These are phyloP conservation scores for Colletotrichum liriopes DNA, from an alignment of 2,329 filamentous ascomycete species.

Conservation along the genomic window DNA sequence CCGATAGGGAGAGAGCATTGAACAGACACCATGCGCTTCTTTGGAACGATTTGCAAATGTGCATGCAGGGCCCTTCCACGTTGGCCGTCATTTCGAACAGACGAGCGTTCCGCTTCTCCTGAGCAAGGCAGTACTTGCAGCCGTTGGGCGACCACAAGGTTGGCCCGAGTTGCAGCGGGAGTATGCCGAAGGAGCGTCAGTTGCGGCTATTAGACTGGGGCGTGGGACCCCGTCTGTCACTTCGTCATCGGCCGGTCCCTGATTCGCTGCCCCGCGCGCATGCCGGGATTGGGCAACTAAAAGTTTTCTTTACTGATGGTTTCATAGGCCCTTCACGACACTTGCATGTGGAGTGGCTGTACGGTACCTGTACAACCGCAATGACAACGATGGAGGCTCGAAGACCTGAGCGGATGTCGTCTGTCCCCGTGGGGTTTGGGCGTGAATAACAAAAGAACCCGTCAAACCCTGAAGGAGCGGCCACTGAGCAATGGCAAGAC, in stretches of 20 bases:
- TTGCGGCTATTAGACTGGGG: slow-evolving; percentile 14
- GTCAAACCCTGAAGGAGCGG: background rate
- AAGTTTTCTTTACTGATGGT: slow-evolving; percentile 23
- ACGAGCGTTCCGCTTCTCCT: background rate
- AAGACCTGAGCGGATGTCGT: background rate
- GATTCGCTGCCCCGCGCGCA: slow-evolving; percentile 33
- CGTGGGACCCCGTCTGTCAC: slow-evolving; percentile 26
- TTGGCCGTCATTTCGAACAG: background rate
- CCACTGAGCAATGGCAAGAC: background rate
- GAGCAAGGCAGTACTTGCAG: background rate
- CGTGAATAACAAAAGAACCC: background rate
- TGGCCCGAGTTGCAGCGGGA: slow-evolving; percentile 12
- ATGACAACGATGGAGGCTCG: slow-evolving; percentile 13
- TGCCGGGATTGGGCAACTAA: slow-evolving; percentile 33
- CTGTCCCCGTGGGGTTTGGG: slow-evolving; percentile 15
- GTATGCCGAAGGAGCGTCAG: slow-evolving; percentile 18
- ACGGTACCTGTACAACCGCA: background rate
- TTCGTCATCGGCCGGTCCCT: slow-evolving; percentile 31
- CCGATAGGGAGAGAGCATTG: slow-evolving; percentile 30
- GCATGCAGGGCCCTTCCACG: background rate
- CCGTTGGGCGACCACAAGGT: slow-evolving; percentile 3
- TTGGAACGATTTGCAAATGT: background rate
- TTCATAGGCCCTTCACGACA: slow-evolving; percentile 13
- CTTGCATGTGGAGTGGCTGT: slow-evolving; percentile 16
- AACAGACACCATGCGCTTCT: background rate